Evolutionary conservation across 179 eudicot genomes (phyloP), one percentile per base, ranked within the genome.

Genomic region (Pouteria campechiana): DNA sequence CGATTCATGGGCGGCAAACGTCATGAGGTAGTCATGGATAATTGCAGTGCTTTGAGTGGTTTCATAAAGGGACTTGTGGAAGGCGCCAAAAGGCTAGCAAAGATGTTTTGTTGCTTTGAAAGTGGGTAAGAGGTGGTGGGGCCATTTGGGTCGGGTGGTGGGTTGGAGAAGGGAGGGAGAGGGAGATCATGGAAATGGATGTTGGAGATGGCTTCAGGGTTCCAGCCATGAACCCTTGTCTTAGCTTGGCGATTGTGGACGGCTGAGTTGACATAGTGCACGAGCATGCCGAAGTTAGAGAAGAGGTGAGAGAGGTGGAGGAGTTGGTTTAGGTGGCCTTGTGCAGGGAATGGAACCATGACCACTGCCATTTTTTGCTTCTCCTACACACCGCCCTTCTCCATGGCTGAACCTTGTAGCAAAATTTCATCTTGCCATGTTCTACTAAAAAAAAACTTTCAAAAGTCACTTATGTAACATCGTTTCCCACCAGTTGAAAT

Each of bases 311-410:
- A 70, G 59, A 76, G 78, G 40, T 76, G 89, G 36, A 80, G 76
- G 55, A 76, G 73, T 42, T 80, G 89, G 61, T 80, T 73, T 29
- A 73, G 64, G 47, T 80, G 90, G 63, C 90, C 77, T 37, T 80
- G 72, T 11, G 61, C 64, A 11, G 74, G 83, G 22, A 78, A 46
- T 0, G 87, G 87, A 0, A 75, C 78, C 68, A 70, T 48, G 10
- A 74, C 61, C 3, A 74, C 72, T 9, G 42, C 67, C 47, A 77
- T 65, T 41, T 59, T n/a, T n/a, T n/a, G n/a, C n/a, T n/a, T n/a
- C n/a, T n/a, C n/a, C n/a, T n/a, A n/a, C n/a, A n/a, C n/a, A n/a
- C n/a, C n/a, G n/a, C n/a, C n/a, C n/a, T n/a, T n/a, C n/a, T n/a
- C n/a, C n/a, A n/a, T n/a, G n/a, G n/a, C n/a, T n/a, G n/a, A n/a